phyloP scores from a whole-genome alignment of 2,329 filamentous ascomycete genomes.

The Pyrenochaeta sp. region DNA sequence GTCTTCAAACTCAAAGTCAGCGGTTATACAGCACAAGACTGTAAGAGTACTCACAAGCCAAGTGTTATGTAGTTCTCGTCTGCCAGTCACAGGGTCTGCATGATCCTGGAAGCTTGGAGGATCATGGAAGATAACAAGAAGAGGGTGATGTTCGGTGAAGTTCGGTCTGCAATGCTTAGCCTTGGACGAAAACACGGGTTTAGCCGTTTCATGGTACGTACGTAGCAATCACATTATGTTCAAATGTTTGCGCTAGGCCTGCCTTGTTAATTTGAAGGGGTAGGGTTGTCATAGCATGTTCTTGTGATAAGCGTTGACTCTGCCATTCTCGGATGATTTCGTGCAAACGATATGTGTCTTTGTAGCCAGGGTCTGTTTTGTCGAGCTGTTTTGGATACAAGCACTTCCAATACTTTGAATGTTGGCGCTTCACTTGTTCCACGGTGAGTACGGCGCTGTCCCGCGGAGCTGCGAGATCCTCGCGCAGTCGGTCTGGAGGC shows the following conservation, averaged over 20 bases:
- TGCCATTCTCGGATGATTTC: conserved; percentile 84
- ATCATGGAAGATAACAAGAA: conserved; percentile 90
- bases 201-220: conserved; percentile 43
- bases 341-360: conserved; percentile 67
- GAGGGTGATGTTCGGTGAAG: conserved; percentile 70
- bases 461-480: conserved; percentile 57
- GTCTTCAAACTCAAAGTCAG: conserved; percentile 67
- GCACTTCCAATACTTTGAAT: conserved; percentile 82
- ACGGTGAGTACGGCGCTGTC: conserved; percentile 63
- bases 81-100: conserved; percentile 66
- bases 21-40: conserved; percentile 42
- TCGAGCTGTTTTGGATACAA: conserved; percentile 72
- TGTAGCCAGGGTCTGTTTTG: conserved; percentile 36
- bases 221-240: conserved; percentile 86
- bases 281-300: conserved; percentile 80
- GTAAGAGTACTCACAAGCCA: conserved; percentile 75
- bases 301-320: conserved; percentile 72
- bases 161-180: conserved; percentile 60
- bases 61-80: conserved; percentile 81
- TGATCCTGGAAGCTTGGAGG: conserved; percentile 63
- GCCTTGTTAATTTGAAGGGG: conserved; percentile 81
- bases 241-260: conserved; percentile 76
- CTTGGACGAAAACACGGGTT: background rate
- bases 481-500: conserved; percentile 71
- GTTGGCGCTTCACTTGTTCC: conserved; percentile 64